Evolutionary conservation across 2,329 filamentous ascomycete species (phyloP).

Genomic region (Pseudocercospora musae): DNA sequence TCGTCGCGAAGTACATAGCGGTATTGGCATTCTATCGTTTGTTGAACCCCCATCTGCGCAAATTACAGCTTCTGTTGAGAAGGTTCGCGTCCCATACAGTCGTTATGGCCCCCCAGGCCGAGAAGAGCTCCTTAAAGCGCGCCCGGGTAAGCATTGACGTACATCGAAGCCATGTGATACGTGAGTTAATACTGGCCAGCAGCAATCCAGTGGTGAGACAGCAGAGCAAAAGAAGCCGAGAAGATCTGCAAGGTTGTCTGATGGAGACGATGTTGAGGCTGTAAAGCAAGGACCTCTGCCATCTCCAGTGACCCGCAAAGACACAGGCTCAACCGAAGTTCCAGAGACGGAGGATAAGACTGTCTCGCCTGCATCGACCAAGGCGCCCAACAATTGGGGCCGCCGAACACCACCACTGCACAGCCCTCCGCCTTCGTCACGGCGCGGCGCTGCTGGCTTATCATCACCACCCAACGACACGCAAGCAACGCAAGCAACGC

Average conservation of each 20-base stretch:
- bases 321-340: slow-evolving; percentile 56
- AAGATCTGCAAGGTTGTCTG: slow-evolving; percentile 66
- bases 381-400: slow-evolving; percentile 16
- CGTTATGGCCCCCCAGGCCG: slow-evolving; percentile 37
- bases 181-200: slow-evolving; percentile 20
- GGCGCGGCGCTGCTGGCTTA: slow-evolving; percentile 40
- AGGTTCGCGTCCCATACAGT: not conserved
- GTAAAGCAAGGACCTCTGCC: slow-evolving; percentile 66
- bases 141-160: slow-evolving; percentile 59
- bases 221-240: slow-evolving; percentile 77
- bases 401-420: slow-evolving; percentile 43
- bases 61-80: not conserved
- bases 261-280: slow-evolving; percentile 26
- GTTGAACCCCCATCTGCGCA: not conserved
- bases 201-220: slow-evolving; percentile 67
- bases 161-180: not conserved
- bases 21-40: not conserved
- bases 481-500: slow-evolving; percentile 46
- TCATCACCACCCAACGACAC: slow-evolving; percentile 72
- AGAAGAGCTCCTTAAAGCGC: slow-evolving; percentile 85
- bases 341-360: slow-evolving; percentile 18
- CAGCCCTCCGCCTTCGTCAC: slow-evolving; percentile 25
- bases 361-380: slow-evolving; percentile 6
- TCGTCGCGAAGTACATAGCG: not conserved
- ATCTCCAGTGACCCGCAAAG: slow-evolving; percentile 72